Conservation (phyloP, 2,329 filamentous ascomycete species). For the Pestalotiopsis fici region DNA sequence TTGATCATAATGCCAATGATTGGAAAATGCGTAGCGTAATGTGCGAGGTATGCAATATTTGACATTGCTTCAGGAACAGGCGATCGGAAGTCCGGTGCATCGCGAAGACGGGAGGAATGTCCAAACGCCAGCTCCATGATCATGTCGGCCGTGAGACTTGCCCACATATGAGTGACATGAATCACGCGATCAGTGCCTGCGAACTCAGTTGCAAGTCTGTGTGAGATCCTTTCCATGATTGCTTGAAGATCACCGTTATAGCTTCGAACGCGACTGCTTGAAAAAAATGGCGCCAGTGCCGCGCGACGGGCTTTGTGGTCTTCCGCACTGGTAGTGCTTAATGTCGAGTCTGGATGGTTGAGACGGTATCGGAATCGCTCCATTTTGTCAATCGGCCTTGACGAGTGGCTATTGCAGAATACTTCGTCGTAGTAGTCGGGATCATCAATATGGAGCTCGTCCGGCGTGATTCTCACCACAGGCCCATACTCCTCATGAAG, state of each 20-base stretch:
- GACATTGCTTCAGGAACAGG: neutral
- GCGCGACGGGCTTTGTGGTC: conserved; percentile 8
- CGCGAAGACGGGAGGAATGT: neutral
- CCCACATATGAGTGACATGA: neutral
- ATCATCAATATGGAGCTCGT: conserved; percentile 5
- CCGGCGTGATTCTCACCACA: conserved; percentile 2
- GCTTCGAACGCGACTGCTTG: neutral
- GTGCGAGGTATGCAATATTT: neutral
- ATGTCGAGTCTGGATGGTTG: neutral
- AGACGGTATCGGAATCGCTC: neutral
- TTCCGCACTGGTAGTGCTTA: conserved; percentile 8
- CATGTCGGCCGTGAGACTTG: neutral
- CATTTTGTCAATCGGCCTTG: conserved; percentile 12
- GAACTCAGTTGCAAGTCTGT: neutral
- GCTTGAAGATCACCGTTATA: neutral
- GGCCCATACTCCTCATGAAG: conserved; percentile 16
- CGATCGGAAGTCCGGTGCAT: neutral
- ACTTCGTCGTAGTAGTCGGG: conserved; percentile 4
- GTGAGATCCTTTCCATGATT: neutral
- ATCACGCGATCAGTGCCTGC: neutral
- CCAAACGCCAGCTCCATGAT: neutral
- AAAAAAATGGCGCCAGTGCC: neutral
- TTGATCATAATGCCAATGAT: conserved; percentile 15
- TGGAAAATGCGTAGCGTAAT: conserved; percentile 15
- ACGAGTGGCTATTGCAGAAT: neutral